Base-by-base conservation (phyloP, 768 basidiomycete genomes). In the Russula vinacea region DNA sequence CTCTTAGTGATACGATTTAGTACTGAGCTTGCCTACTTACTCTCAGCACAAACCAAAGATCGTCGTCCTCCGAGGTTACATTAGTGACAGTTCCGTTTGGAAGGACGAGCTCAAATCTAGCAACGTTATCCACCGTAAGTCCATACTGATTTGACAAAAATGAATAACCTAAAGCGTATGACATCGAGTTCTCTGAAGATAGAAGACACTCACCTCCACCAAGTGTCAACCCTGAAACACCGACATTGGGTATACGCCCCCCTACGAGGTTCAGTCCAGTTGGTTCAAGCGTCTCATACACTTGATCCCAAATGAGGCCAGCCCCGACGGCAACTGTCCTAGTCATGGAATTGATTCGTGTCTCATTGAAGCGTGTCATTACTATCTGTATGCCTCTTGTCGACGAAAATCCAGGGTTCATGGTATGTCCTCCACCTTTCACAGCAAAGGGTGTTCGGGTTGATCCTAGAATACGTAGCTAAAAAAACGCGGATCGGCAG, bases 51-150 rank as follows among this genome's bases (percentile, higher is more conserved):
- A 62, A 62, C 62, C 62, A 62, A 19, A 62, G 61, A 29, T 62
- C 62, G 2, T 35, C 17, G 9, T 62, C 33, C 3, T 40, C 10
- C 2, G 55, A n/a, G 39, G 54, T 62, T 11, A 56, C 45, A 4
- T 42, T 6, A 4, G 14, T 55, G 33, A 62, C 55, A 3, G 55
- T 56, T 5, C 76, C 76, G 47, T 69, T 68, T 10, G 74, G 73
- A 8, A 72, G 58, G 13, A 75, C 73, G 24, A 76, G 60, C 49
- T 73, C 51, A 13, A 64, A 69, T 24, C 58, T 68, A 16, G 63
- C 62, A 35, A 78, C 54, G 56, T 76, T 76, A 64, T 78, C 77
- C 35, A 77, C 66, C 1, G 71, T 69, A 32, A 78, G 63, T 9
- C 77, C 75, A 54, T 70, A 71, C 53, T 72, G 69, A 55, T 71